These are phyloP conservation scores for Crithidia bombi DNA, from an alignment of 208 protist genomes.

Conservation along the genomic window DNA sequence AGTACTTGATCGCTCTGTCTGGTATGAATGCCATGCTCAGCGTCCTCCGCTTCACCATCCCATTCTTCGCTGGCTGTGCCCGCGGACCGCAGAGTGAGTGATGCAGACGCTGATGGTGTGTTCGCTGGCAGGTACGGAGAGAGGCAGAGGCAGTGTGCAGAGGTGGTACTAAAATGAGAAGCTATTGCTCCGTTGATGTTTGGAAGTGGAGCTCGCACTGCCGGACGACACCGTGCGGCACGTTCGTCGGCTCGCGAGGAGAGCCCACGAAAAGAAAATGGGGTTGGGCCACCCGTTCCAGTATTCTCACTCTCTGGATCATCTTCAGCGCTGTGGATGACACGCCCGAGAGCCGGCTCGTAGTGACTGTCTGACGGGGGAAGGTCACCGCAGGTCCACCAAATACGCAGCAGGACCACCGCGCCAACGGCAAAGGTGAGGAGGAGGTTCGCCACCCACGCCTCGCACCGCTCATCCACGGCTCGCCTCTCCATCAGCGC, in stretches of 20 bases:
- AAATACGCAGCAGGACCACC: neutral
- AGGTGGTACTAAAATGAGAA: too few relatives aligned
- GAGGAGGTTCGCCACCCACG: constrained; percentile 5
- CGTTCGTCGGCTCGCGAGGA: too few relatives aligned
- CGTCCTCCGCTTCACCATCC: too few relatives aligned
- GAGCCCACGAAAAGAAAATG: too few relatives aligned
- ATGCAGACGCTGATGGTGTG: neutral
- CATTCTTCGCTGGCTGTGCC: too few relatives aligned
- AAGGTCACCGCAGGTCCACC: constrained; percentile 13
- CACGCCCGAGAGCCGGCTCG: constrained; percentile 11
- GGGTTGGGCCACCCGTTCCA: too few relatives aligned
- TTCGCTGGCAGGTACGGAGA: neutral
- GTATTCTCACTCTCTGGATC: too few relatives aligned
- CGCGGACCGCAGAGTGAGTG: too few relatives aligned
- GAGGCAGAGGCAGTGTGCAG: neutral
- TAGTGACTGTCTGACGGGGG: constrained; percentile 5
- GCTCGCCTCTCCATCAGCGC: neutral
- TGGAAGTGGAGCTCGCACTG: too few relatives aligned
- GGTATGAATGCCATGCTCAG: too few relatives aligned
- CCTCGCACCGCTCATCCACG: neutral
- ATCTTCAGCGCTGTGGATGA: neutral
- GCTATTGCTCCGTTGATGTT: too few relatives aligned
- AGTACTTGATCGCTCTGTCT: neutral
- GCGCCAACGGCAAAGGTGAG: neutral
- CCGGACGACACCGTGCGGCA: too few relatives aligned